A percentile compares a stretch with the other conserved stretches of the same genome.
phyloP scores from a whole-genome alignment of 2,329 filamentous ascomycete genomes.

The Claviceps humidiphila region DNA sequence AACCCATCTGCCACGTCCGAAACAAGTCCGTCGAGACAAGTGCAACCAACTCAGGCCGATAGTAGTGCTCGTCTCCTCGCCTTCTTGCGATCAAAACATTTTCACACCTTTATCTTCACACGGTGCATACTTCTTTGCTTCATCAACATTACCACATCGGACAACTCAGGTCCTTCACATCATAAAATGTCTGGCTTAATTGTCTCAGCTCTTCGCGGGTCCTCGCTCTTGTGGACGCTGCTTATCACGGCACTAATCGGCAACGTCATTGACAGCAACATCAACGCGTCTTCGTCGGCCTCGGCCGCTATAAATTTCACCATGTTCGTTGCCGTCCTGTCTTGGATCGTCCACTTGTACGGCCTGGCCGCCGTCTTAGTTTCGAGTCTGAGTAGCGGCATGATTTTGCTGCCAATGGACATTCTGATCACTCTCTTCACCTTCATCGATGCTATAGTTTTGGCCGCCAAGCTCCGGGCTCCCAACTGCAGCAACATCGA shows the following conservation, averaged over 20 bases:
- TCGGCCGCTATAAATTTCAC: slow-evolving; percentile 44
- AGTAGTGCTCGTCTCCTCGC: too few relatives aligned
- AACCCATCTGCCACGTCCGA: background rate
- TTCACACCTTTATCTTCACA: background rate
- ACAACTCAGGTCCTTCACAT: background rate
- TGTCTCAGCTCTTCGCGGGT: slow-evolving; percentile 31
- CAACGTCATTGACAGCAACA: slow-evolving; percentile 41
- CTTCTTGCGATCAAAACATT: background rate
- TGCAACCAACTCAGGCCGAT: background rate
- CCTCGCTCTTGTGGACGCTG: slow-evolving; percentile 39
- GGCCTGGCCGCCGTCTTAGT: slow-evolving; percentile 45
- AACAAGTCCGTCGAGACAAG: background rate
- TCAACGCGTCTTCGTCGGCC: slow-evolving; percentile 27
- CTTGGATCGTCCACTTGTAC: slow-evolving; percentile 52
- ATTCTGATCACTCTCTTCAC: slow-evolving; percentile 50
- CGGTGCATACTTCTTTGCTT: background rate
- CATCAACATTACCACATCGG: background rate
- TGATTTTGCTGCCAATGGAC: slow-evolving; percentile 44
- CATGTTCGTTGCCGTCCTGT: slow-evolving; percentile 57
- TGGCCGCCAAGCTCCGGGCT: slow-evolving; percentile 54
- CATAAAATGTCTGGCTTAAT: slow-evolving; percentile 23
- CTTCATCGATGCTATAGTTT: slow-evolving; percentile 56
- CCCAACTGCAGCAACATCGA: slow-evolving; percentile 51
- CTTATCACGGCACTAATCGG: slow-evolving; percentile 43
- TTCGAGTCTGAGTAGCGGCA: slow-evolving; percentile 35